Evolutionary conservation across 2,329 filamentous ascomycete species (phyloP).

Genomic region (Zasmidium angulare): DNA sequence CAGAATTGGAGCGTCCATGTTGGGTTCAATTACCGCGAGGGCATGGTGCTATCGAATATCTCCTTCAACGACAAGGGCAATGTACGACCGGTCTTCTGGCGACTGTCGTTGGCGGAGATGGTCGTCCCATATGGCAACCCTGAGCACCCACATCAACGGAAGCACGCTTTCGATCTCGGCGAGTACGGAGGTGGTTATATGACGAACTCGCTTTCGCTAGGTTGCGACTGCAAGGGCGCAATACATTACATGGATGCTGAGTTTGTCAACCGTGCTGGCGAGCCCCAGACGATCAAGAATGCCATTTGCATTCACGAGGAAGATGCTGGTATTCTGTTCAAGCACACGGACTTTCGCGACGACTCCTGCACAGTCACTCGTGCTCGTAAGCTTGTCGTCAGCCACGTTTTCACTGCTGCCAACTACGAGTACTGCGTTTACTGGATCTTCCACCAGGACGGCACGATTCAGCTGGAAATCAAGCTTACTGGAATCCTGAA

Average conservation of each 20-base stretch:
- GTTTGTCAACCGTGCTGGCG: constrained; percentile 73
- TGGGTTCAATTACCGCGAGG: constrained; percentile 93
- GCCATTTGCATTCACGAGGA: constrained; percentile 96
- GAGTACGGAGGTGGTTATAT: constrained; percentile 82
- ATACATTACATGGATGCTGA: constrained; percentile 91
- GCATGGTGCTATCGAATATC: constrained; percentile 86
- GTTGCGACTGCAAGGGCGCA: constrained; percentile 83
- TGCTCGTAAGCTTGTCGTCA: constrained; percentile 80
- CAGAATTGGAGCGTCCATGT: constrained; percentile 93
- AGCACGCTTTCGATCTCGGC: constrained; percentile 78
- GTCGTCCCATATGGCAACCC: constrained; percentile 86
- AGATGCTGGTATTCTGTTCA: constrained; percentile 87
- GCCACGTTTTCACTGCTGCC: constrained; percentile 86
- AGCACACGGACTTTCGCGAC: constrained; percentile 84
- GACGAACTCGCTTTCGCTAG: constrained; percentile 73
- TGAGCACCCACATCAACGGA: constrained; percentile 75
- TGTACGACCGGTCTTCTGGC: constrained; percentile 79
- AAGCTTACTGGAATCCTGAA: constrained; percentile 89
- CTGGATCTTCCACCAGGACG: constrained; percentile 92
- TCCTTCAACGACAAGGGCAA: constrained; percentile 81
- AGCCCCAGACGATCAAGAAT: constrained; percentile 82
- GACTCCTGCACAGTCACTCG: constrained; percentile 83
- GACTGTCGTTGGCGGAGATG: constrained; percentile 88
- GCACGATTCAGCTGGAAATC: constrained; percentile 87
- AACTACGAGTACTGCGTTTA: constrained; percentile 90